Percentiles rank a stretch among this genome's conserved stretches.
phyloP scores from a whole-genome alignment of 202 grass and related monocot species.

The Bolboschoenoplectus hybrid region DNA sequence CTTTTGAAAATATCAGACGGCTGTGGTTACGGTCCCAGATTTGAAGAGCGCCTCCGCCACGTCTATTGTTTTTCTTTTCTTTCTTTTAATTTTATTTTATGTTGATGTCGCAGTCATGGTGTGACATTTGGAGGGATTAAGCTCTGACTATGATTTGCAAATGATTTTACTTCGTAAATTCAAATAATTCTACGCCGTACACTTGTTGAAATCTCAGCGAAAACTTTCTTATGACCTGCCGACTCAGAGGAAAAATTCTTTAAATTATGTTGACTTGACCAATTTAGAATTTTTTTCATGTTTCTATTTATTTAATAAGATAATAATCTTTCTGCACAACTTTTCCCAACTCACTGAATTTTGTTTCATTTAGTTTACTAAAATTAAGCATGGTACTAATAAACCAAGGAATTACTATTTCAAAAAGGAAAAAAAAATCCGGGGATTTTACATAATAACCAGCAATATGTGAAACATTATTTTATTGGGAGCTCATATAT shows the following conservation, averaged over 20 bases:
- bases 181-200: background rate
- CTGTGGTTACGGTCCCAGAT: background rate
- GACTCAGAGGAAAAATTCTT: background rate
- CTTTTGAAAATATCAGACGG: background rate
- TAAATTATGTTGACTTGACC: slow-evolving; percentile 3
- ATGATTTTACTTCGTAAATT: background rate
- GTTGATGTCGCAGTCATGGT: background rate
- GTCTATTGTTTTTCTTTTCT: background rate
- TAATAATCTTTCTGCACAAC: background rate
- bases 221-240: background rate
- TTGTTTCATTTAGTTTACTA: background rate
- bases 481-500: no score
- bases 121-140: background rate
- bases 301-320: no score
- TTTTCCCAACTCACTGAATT: background rate
- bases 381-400: background rate
- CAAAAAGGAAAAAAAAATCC: background rate
- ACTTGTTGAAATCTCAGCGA: slow-evolving; percentile 5
- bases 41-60: background rate
- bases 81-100: background rate
- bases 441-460: background rate
- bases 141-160: slow-evolving; percentile 12
- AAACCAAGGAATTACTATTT: background rate
- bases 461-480: no score
- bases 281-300: background rate